Evolutionary conservation across 1,139 yeast species (phyloP).

Genomic region (Candida labiduridarum): DNA sequence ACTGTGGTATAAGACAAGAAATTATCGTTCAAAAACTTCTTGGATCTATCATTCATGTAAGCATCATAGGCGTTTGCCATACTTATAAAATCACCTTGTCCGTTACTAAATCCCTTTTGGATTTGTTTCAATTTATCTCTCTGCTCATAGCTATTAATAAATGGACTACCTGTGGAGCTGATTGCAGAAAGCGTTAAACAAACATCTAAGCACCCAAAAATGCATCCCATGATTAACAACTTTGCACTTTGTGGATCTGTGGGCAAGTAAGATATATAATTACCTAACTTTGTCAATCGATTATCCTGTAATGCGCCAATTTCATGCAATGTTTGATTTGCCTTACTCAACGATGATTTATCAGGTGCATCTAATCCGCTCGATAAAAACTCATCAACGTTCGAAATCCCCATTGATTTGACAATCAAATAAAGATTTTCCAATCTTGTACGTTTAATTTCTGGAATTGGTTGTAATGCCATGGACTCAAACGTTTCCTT

Average conservation of each 20-base stretch:
- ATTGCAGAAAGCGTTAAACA: constrained; percentile 78
- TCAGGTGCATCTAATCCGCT: constrained; percentile 86
- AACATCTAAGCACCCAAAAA: constrained; percentile 80
- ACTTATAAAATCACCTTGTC: constrained; percentile 74
- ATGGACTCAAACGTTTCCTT: constrained; percentile 57
- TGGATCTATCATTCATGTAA: constrained; percentile 45
- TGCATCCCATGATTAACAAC: constrained; percentile 71
- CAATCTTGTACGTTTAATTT: constrained; percentile 78
- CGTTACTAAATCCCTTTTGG: constrained; percentile 39
- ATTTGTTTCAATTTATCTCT: constrained; percentile 63
- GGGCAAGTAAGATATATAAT: constrained; percentile 77
- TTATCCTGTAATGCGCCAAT: constrained; percentile 70
- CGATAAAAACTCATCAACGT: constrained; percentile 68
- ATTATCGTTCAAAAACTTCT: constrained; percentile 62
- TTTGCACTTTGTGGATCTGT: constrained; percentile 88
- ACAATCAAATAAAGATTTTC: constrained; percentile 83
- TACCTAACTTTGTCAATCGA: constrained; percentile 76
- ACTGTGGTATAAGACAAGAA: constrained; percentile 64
- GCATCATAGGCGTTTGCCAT: constrained; percentile 57
- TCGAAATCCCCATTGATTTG: constrained; percentile 81
- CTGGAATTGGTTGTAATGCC: constrained; percentile 82
- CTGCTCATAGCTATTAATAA: constrained; percentile 60
- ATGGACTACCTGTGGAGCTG: constrained; percentile 73
- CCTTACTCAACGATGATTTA: constrained; percentile 56
- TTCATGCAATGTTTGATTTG: constrained; percentile 61